A percentile compares a stretch with the other conserved stretches of the same genome.
Evolutionary conservation across 208 protist genomes (phyloP).

Genomic region (Acanthamoeba lenticulata): DNA sequence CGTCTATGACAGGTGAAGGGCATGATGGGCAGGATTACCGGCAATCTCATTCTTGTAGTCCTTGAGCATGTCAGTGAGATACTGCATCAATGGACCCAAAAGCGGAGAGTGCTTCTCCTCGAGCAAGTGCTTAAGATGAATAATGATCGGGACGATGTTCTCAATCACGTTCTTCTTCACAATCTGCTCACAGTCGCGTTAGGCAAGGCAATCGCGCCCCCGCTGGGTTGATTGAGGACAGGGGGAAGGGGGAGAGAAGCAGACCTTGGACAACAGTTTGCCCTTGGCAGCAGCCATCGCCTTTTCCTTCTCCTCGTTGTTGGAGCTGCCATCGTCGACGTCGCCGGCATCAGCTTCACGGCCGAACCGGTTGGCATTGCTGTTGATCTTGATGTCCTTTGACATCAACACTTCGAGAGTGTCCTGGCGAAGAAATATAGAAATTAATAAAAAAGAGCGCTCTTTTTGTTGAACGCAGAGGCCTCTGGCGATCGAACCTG

Average conservation of each 20-base stretch:
- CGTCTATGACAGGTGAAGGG: neutral
- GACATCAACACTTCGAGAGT: slow-evolving; percentile 48
- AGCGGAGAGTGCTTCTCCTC: slow-evolving; percentile 81
- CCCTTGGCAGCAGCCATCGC: neutral
- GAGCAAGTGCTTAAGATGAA: slow-evolving; percentile 82
- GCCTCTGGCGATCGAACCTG: neutral
- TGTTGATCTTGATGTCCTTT: slow-evolving; percentile 76
- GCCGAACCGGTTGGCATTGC: neutral
- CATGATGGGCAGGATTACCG: neutral
- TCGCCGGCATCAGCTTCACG: neutral
- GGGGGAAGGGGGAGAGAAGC: neutral
- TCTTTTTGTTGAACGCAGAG: neutral
- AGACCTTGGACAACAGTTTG: slow-evolving; percentile 53
- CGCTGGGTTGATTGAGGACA: neutral
- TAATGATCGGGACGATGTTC: slow-evolving; percentile 81
- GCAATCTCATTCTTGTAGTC: slow-evolving; percentile 83
- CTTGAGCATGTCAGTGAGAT: slow-evolving; percentile 73
- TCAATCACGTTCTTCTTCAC: slow-evolving; percentile 83
- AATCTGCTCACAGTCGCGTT: slow-evolving; percentile 59
- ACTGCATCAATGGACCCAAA: slow-evolving; percentile 75
- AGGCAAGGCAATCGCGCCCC: neutral
- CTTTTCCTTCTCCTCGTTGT: slow-evolving; percentile 8
- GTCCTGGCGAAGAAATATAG: neutral
- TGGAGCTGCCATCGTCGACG: neutral
- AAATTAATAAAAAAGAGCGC: neutral